These are phyloP conservation scores for Beauveria medogensis DNA, from an alignment of 2,329 filamentous ascomycete genomes.

Conservation along the genomic window DNA sequence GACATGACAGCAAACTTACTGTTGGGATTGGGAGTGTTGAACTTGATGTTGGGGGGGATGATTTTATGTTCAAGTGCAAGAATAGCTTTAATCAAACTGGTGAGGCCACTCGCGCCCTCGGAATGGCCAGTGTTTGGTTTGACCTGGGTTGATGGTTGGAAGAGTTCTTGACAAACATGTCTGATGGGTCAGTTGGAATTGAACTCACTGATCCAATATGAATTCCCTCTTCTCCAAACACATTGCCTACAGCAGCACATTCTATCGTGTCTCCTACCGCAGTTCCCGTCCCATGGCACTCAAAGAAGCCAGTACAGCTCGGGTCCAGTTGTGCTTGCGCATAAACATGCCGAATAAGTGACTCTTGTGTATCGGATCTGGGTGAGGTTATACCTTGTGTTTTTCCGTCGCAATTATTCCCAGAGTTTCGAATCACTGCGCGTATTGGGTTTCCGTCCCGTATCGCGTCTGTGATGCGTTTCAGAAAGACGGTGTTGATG, in stretches of 20 bases:
- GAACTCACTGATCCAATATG: slow-evolving; percentile 8
- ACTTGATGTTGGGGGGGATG: background rate
- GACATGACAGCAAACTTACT: background rate
- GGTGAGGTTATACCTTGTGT: background rate
- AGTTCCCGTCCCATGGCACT: slow-evolving; percentile 17
- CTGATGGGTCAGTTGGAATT: too few species aligned
- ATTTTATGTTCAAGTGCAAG: background rate
- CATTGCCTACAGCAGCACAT: background rate
- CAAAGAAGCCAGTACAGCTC: slow-evolving; percentile 29
- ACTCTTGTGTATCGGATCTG: background rate
- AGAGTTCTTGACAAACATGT: too few species aligned
- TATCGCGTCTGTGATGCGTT: slow-evolving; percentile 21
- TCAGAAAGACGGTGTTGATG: slow-evolving; percentile 22
- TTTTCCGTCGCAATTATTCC: background rate
- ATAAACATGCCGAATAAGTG: slow-evolving; percentile 7
- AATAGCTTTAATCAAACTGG: slow-evolving; percentile 14
- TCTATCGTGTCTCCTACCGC: slow-evolving; percentile 13
- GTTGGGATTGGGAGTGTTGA: background rate
- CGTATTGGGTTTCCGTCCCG: slow-evolving; percentile 9
- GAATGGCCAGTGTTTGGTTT: slow-evolving; percentile 18
- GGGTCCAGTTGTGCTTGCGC: slow-evolving; percentile 17
- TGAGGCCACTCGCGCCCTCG: slow-evolving; percentile 15
- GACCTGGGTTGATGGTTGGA: background rate
- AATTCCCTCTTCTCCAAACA: background rate
- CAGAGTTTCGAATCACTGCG: background rate